These are phyloP conservation scores for Trichoderma pleuroti DNA, from an alignment of 2,329 filamentous ascomycete species.

Conservation along the genomic window DNA sequence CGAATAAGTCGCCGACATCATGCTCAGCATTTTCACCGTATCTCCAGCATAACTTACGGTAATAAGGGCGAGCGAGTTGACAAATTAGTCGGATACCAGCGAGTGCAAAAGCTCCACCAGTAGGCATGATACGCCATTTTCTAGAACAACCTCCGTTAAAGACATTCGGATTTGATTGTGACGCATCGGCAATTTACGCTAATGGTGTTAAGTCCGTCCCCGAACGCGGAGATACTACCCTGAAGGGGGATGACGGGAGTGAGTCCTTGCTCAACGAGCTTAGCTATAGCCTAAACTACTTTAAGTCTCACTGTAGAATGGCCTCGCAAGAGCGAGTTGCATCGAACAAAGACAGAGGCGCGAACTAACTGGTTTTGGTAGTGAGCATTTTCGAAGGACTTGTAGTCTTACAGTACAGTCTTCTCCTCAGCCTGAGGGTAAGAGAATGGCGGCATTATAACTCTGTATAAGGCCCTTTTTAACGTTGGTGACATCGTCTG, in stretches of 20 bases:
- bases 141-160: not conserved
- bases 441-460: not conserved
- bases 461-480: not conserved
- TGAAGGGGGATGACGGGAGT: not conserved
- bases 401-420: not conserved
- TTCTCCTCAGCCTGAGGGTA: not conserved
- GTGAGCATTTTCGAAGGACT: not conserved
- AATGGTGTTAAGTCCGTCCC: not conserved
- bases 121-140: not conserved
- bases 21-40: not conserved
- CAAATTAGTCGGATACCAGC: not conserved
- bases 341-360: not conserved
- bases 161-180: not conserved
- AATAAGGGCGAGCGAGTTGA: not conserved
- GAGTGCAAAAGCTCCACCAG: not conserved
- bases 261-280: not conserved
- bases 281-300: not conserved
- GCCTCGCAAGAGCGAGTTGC: not conserved
- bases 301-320: not conserved
- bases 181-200: not conserved
- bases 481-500: not conserved
- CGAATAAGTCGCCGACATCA: not conserved
- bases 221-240: not conserved
- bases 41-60: not conserved
- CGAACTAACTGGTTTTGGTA: not conserved